A percentile compares a stretch with the other conserved stretches of the same genome.
These are phyloP conservation scores for Dactylonectria macrodidyma DNA, from an alignment of 2,329 filamentous ascomycete species.

Conservation along the genomic window DNA sequence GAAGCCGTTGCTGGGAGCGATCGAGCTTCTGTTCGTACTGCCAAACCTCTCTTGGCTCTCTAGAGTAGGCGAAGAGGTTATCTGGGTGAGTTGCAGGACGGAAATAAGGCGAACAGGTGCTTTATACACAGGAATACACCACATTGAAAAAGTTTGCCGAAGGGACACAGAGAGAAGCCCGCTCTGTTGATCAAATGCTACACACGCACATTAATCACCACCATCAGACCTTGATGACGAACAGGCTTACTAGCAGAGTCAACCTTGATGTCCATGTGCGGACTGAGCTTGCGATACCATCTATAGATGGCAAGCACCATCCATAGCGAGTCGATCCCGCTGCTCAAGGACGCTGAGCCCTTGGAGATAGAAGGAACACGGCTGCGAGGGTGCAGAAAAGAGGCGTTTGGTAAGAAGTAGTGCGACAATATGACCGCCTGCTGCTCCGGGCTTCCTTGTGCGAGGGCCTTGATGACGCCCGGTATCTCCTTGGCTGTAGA, in stretches of 20 bases:
- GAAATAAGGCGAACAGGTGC: constrained; percentile 78
- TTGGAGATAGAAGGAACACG: constrained; percentile 71
- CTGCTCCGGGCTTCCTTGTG: constrained; percentile 74
- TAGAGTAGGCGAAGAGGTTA: constrained; percentile 51
- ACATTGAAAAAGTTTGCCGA: constrained; percentile 82
- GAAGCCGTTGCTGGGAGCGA: constrained; percentile 30
- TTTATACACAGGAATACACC: constrained; percentile 82
- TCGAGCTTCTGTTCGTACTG: constrained; percentile 21
- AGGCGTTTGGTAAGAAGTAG: constrained; percentile 82
- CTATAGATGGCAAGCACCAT: constrained; percentile 80
- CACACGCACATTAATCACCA: neutral
- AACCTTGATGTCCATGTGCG: constrained; percentile 77
- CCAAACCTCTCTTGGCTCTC: constrained; percentile 16
- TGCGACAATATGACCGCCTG: constrained; percentile 76
- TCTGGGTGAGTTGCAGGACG: constrained; percentile 73
- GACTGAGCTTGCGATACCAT: constrained; percentile 89
- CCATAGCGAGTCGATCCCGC: constrained; percentile 72
- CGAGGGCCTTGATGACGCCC: constrained; percentile 77
- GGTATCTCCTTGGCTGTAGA: constrained; percentile 71
- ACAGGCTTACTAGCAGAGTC: constrained; percentile 66
- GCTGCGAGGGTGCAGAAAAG: constrained; percentile 86
- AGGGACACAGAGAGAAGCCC: constrained; percentile 82
- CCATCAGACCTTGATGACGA: rapidly evolving
- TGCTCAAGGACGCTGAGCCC: constrained; percentile 57
- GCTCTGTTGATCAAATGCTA: constrained; percentile 77